phyloP scores from a whole-genome alignment of 2,329 filamentous ascomycete genomes.

The Colletotrichum echinochloae region DNA sequence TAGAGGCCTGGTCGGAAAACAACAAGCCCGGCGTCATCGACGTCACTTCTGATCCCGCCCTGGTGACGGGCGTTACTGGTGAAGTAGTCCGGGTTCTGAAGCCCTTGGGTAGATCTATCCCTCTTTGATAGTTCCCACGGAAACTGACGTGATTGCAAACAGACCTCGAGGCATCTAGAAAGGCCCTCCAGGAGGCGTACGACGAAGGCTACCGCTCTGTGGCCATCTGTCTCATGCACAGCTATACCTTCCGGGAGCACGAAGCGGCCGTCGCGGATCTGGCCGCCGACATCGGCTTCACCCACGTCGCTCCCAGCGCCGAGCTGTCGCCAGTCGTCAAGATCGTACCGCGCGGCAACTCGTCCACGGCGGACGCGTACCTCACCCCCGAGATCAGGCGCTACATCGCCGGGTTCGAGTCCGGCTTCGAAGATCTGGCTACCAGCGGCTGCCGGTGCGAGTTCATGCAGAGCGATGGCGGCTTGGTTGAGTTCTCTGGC shows the following conservation, averaged over 20 bases:
- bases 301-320: constrained; percentile 65
- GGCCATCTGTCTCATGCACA: constrained; percentile 78
- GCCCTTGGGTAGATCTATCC: constrained; percentile 53
- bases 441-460: constrained; percentile 66
- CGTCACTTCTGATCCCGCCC: constrained; percentile 29
- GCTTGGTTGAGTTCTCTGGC: constrained; percentile 65
- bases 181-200: constrained; percentile 70
- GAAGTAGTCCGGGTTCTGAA: constrained; percentile 76
- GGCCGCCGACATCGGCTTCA: constrained; percentile 63
- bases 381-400: constrained; percentile 78
- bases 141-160: not conserved
- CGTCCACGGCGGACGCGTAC: constrained; percentile 83
- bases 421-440: constrained; percentile 66
- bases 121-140: fast-evolving
- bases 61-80: constrained; percentile 71
- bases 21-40: constrained; percentile 34
- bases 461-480: constrained; percentile 76
- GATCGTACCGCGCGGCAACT: constrained; percentile 79
- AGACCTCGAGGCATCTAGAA: constrained; percentile 62
- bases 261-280: constrained; percentile 52
- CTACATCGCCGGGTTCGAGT: constrained; percentile 66
- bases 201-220: constrained; percentile 73
- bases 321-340: constrained; percentile 74
- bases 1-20: constrained; percentile 61
- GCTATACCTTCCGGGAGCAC: constrained; percentile 77